Evolutionary conservation across 2,329 filamentous ascomycete species (phyloP).

Genomic region (Fusarium sp.): DNA sequence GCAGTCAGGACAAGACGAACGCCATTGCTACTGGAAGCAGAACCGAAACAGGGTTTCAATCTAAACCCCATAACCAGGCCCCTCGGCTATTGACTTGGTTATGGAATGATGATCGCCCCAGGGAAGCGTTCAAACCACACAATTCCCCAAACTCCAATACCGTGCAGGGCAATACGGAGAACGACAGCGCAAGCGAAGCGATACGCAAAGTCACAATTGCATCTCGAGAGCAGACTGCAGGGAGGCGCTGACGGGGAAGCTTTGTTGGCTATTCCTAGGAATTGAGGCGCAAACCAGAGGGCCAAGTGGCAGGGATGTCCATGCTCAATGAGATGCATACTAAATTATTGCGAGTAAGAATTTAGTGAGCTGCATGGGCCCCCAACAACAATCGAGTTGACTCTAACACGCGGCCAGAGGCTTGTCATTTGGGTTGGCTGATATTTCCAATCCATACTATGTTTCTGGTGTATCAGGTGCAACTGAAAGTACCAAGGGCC

Average conservation of each 20-base stretch:
- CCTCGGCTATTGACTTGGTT: conserved; percentile 13
- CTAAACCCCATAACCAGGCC: neutral
- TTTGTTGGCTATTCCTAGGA: neutral
- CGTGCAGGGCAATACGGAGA: neutral
- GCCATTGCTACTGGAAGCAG: neutral
- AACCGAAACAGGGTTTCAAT: neutral
- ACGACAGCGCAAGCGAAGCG: neutral
- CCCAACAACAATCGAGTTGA: neutral
- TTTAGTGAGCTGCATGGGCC: conserved; percentile 3
- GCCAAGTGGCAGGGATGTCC: neutral
- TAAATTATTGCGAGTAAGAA: neutral
- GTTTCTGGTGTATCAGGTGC: neutral
- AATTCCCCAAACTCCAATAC: neutral
- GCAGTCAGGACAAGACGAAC: neutral
- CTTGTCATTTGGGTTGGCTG: neutral
- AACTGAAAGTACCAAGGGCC: neutral
- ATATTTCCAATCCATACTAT: neutral
- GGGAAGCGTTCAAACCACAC: conserved; percentile 16
- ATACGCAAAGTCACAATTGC: neutral
- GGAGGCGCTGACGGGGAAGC: neutral
- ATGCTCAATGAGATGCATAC: neutral
- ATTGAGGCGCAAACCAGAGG: neutral
- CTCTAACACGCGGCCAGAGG: neutral
- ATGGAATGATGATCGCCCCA: conserved; percentile 17
- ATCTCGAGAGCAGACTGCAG: neutral